These are phyloP conservation scores for Cymodocea nodosa DNA, from an alignment of 116 monocot genomes.

Conservation along the genomic window DNA sequence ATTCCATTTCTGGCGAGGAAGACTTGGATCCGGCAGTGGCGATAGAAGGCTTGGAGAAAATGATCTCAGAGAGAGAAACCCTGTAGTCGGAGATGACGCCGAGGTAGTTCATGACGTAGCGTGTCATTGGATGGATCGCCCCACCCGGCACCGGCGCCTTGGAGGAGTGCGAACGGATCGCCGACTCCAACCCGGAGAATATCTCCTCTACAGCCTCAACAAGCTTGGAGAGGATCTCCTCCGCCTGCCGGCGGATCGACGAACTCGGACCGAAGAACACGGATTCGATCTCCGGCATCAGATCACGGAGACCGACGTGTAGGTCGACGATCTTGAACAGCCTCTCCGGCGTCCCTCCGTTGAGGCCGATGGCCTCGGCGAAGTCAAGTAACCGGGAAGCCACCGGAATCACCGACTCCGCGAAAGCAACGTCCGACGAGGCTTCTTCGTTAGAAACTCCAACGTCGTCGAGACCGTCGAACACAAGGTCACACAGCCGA, in stretches of 20 bases:
- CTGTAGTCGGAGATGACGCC: slow-evolving; percentile 57
- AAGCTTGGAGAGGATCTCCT: slow-evolving; percentile 42
- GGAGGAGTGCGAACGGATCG: slow-evolving; percentile 43
- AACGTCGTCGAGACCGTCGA: slow-evolving; percentile 16
- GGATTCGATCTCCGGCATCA: slow-evolving; percentile 44
- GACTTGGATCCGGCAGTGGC: too few species aligned
- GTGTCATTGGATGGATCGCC: slow-evolving; percentile 65
- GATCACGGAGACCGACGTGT: slow-evolving; percentile 49
- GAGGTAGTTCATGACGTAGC: slow-evolving; percentile 95
- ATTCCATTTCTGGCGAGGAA: slow-evolving; percentile 19
- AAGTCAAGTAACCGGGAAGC: slow-evolving; percentile 52
- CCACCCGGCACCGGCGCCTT: slow-evolving; percentile 50
- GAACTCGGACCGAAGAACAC: slow-evolving; percentile 29
- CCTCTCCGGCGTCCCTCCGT: slow-evolving; percentile 61
- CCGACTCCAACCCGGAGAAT: slow-evolving; percentile 62
- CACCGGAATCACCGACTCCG: slow-evolving; percentile 36
- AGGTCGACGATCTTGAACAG: slow-evolving; percentile 81
- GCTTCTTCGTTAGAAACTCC: background rate
- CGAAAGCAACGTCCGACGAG: slow-evolving; percentile 33
- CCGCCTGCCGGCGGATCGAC: slow-evolving; percentile 34
- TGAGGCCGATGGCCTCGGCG: slow-evolving; percentile 42
- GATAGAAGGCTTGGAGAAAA: slow-evolving; percentile 29
- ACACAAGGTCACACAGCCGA: slow-evolving; percentile 16
- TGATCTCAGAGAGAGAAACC: slow-evolving; percentile 42
- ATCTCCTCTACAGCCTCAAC: slow-evolving; percentile 52